Base-by-base conservation (phyloP, 2,329 filamentous ascomycete species). In the Botryotinia narcissicola region DNA sequence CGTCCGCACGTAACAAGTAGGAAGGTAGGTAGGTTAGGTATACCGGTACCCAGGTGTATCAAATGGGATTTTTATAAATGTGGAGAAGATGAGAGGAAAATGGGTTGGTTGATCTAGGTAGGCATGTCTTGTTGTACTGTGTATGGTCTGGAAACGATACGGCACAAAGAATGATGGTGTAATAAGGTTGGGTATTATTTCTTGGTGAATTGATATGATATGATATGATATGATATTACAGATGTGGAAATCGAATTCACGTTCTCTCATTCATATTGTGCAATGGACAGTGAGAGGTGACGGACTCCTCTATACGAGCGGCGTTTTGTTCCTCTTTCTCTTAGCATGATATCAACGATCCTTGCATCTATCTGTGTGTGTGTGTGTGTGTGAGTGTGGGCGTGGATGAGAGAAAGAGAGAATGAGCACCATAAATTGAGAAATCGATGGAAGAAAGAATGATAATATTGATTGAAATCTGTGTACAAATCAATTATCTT, bases 161-260 rank as follows among this genome's bases (percentile, higher is more conserved):
- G 37, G 60, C 25, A 25, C 60, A n/a, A 63, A 63, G 61, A 44
- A 40, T 63, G 61, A 37, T 46, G 44, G 61, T 63, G 61, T 40
- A 22, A 7, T 9, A 44, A 7, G 42, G 44, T 46, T 46, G 3
- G 18, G 44, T 9, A 22, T 46, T 22, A 2, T 46, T 25, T 48
- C 20, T 48, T 25, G 46, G 46, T 20, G 44, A 46, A 42, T 37
- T 22, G 35, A 40, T 29, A 18, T 40, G 37, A 40, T 40, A 40
- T 5, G 35, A 35, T 35, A 4, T 35, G 35, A 35, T 35, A 7
- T 35, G 40, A 42, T 42, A 42, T 7, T 12, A 14, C 25, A 62
- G 44, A 14, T 5, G 22, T 18, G 14, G 35, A 29, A 40, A n/a
- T 40, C 40, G 22, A 35, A 62, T 35, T 60, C 57, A 37, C 57